Base-by-base conservation (phyloP, 495 filamentous ascomycete species). In the Neurospora cerealis region DNA sequence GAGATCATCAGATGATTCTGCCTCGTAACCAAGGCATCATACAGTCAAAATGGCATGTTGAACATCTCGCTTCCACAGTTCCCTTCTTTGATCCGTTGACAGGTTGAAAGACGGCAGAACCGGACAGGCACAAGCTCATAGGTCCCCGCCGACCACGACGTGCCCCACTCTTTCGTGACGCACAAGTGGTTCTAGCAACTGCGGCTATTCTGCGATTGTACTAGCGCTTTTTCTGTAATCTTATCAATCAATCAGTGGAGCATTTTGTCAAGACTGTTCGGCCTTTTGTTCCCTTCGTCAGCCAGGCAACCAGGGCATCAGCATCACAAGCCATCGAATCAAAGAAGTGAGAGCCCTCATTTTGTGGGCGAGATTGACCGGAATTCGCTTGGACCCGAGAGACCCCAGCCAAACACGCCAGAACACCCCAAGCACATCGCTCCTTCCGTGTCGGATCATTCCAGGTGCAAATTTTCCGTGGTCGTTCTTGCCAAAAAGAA, bases 211-310 rank as follows among this genome's bases (percentile, higher is more conserved):
- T 74, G 5, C 1, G 40, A 69, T 28, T 7, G 69, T 73, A 39
- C 37, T 74, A 74, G 77, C 69, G 73, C 19, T 0, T 3, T 42
- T 72, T n/a, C 24, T 15, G 66, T 81, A 77, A 81, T 82, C 79
- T 82, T 81, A 81, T 81, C 80, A 82, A 81, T 81, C 78, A 73
- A 79, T 80, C 77, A 81, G 76, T 80, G 73, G 76, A 70, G 71
- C 76, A 42, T 40, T 72, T 70, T 46, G 54, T 54, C 21, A 34
- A 46, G 46, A 54, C 46, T 54, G 46, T 19, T 9, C 54, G 24
- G 54, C 54, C 54, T 62, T 60, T 60, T 60, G 48, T 17, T 32
- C 24, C 24, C 8, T 32, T 62, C 54, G 54, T 62, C 54, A 62
- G 54, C 15, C 54, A 62, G 54, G 24, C 54, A 62, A 62, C 54